Evolutionary conservation across 768 basidiomycete genomes (phyloP), one percentile per base, ranked within the genome.

Genomic region (Boletellus sp.): DNA sequence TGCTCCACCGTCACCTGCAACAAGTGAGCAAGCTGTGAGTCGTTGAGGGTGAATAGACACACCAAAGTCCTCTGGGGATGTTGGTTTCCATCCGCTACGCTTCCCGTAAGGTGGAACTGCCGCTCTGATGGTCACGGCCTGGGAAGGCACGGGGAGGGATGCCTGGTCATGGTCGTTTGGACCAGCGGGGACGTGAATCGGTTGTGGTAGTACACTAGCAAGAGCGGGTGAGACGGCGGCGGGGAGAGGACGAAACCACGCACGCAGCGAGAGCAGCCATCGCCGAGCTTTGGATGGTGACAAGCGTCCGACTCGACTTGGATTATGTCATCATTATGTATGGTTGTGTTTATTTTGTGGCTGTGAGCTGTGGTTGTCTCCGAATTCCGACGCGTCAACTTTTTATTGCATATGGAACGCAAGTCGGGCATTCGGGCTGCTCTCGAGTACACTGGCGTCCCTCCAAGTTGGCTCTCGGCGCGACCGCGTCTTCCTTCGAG

Each of bases 401-500:
- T 48, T 23, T 45, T 10, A 28, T 28, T 28, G 4, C 32, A 15
- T 6, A 61, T 62, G 62, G 24, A 52, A 48, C 50, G 50, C 58
- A 66, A 68, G 57, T 84, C 85, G 35, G 87, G 87, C 39, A 58
- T 84, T 39, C 76, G 74, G 49, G 70, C 78, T 19, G 83, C 78
- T n/a, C 77, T 90, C 52, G 73, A 77, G 58, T 85, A 84, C 70
- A 86, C 80, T 2, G 83, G 83, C 47, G 77, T 84, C 13, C 82
- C 83, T 23, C 74, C 83, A 15, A 85, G 85, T 42, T 92, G 91
- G 80, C 75, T 96, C 35, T 80, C 84, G 57, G 90, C 88, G 65
- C 81, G 87, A 32, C 94, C 94, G 2, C 83, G 81, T 55, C 77
- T 94, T 15, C 95, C 94, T 4, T 92, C 90, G 1, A 79, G 91